Base-by-base conservation (phyloP, 371 early-diverging fungal genomes). In the Funneliformis caledonium region DNA sequence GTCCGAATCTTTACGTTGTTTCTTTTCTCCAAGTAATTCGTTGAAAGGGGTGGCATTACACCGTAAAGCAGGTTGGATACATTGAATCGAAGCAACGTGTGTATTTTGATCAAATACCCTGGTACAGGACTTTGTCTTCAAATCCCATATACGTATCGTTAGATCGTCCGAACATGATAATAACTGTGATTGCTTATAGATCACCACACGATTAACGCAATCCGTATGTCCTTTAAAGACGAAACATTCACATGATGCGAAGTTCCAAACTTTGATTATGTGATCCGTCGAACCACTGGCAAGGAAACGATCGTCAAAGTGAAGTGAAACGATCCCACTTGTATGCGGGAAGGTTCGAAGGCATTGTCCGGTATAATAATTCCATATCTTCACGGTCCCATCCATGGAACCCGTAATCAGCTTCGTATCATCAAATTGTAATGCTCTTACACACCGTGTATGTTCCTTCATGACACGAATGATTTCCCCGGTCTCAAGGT, bases 321-420 rank as follows among this genome's bases (percentile, higher is more conserved):
- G 95, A 22, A 97, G 86, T 33, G 93, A 93, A 45, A 93, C 88
- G 22, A 98, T 94, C 26, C 97, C 97, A 77, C 89, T 91, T 50
- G 97, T 96, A 78, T 93, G 93, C 45, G 90, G 92, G 68, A 99
- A 84, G 0, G 93, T 94, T 42, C 96, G 93, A 60, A 99, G 91
- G 80, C 95, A 94, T 52, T 92, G 86, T 47, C 97, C 98, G 5
- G 93, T 94, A 68, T 95, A 94, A 84, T 96, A 94, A 86, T 98
- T 96, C 99, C 99, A 99, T 67, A 99, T 94, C 81, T 95, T 90
- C n/a, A 99, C 90, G 0, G 97, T 97, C 43, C 94, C 91, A 83
- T 99, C 99, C 86, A 95, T 92, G 10, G 96, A 94, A 8, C 95
- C 96, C 4, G 96, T 93, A 22, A 96, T 92, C 45, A 96, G 86